Conservation (phyloP, 2,329 filamentous ascomycete species). For the Penicillium glabrum region DNA sequence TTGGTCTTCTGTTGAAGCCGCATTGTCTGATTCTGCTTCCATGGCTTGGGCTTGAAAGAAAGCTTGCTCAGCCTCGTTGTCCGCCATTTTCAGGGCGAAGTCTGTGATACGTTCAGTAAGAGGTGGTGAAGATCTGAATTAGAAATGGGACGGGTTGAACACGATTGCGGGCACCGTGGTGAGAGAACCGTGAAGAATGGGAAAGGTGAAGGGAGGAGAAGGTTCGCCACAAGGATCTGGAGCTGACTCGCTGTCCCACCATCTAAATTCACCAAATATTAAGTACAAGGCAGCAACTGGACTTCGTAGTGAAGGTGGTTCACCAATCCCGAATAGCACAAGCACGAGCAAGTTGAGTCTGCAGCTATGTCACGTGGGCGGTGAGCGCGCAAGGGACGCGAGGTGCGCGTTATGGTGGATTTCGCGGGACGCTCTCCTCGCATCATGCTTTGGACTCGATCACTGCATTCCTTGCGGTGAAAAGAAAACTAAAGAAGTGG, state of each 20-base stretch:
- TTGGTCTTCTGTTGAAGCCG: constrained; percentile 52
- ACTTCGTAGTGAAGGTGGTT: neutral
- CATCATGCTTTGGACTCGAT: constrained; percentile 17
- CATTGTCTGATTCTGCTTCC: constrained; percentile 39
- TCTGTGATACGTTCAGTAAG: constrained; percentile 8
- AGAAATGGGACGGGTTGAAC: neutral
- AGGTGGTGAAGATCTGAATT: neutral
- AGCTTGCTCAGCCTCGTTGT: constrained; percentile 54
- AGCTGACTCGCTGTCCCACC: neutral
- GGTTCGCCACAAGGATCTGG: neutral
- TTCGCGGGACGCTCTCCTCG: constrained; percentile 13
- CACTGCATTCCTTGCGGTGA: constrained; percentile 25
- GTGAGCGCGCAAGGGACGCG: constrained; percentile 33
- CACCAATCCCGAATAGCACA: constrained; percentile 25
- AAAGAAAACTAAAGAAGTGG: neutral
- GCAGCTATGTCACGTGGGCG: constrained; percentile 31
- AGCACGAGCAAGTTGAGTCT: neutral
- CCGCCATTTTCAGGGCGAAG: constrained; percentile 45
- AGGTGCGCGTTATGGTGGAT: constrained; percentile 24
- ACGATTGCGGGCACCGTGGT: neutral
- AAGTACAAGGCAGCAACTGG: neutral
- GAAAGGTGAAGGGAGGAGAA: neutral
- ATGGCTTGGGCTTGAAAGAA: constrained; percentile 52
- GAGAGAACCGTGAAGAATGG: neutral
- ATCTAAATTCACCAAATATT: neutral